Conservation (phyloP, 2,329 filamentous ascomycete species). For the Annulohypoxylon truncatum region DNA sequence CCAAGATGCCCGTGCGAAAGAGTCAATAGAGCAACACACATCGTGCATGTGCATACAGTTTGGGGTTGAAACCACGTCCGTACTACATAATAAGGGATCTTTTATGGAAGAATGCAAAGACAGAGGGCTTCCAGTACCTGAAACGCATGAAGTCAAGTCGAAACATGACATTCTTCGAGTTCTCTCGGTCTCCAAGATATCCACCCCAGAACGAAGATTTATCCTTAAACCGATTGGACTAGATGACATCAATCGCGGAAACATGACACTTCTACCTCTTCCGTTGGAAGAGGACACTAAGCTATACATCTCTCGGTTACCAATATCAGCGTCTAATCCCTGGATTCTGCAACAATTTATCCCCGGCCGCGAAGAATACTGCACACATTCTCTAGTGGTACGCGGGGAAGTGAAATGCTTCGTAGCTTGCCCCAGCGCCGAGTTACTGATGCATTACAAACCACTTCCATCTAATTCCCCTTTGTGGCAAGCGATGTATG, state of each 20-base stretch:
- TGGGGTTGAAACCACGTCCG: constrained; percentile 64
- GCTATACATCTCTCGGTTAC: constrained; percentile 64
- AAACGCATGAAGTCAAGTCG: constrained; percentile 65
- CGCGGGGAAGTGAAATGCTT: constrained; percentile 73
- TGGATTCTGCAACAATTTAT: constrained; percentile 79
- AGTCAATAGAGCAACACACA: constrained; percentile 68
- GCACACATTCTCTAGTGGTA: constrained; percentile 77
- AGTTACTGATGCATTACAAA: constrained; percentile 74
- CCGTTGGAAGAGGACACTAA: constrained; percentile 63
- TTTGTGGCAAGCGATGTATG: constrained; percentile 69
- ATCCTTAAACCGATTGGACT: constrained; percentile 75
- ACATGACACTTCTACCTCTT: constrained; percentile 74
- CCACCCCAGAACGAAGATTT: constrained; percentile 58
- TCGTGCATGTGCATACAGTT: constrained; percentile 73
- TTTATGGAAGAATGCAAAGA: constrained; percentile 70
- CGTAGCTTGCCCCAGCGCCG: constrained; percentile 71
- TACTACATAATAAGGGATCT: constrained; percentile 71
- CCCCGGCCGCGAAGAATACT: constrained; percentile 70
- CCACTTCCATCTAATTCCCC: constrained; percentile 65
- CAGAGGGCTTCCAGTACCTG: constrained; percentile 65
- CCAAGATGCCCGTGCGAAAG: constrained; percentile 74
- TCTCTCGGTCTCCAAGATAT: constrained; percentile 53
- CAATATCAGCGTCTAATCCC: constrained; percentile 64
- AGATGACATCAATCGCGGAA: constrained; percentile 67
- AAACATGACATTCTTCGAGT: constrained; percentile 64